A percentile compares a stretch with the other conserved stretches of the same genome.
Evolutionary conservation across 2,329 filamentous ascomycete genomes (phyloP).

Genomic region (Cladobotryum mycophilum): DNA sequence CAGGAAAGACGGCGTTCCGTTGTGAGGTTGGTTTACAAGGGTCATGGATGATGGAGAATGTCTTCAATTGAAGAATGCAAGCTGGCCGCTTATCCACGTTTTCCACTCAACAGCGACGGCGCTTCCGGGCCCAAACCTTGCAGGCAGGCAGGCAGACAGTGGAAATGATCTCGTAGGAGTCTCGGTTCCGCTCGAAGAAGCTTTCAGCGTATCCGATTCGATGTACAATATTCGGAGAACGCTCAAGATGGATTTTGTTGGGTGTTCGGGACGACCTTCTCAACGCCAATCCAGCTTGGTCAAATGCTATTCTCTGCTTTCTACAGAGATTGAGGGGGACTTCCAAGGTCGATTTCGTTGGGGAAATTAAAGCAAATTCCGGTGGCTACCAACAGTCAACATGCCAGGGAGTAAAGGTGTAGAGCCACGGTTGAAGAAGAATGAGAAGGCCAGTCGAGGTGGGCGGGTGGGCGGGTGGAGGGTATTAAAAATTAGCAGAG

Average conservation of each 20-base stretch:
- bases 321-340: no score
- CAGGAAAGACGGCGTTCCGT: constrained; percentile 37
- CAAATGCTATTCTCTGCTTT: neutral
- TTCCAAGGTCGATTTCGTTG: no score
- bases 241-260: neutral
- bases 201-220: neutral
- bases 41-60: constrained; percentile 44
- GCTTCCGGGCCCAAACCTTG: neutral
- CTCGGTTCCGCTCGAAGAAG: neutral
- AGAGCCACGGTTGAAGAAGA: neutral
- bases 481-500: neutral
- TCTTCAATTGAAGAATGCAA: neutral
- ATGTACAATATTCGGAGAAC: neutral
- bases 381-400: no score
- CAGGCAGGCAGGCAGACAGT: neutral
- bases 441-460: neutral
- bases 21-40: constrained; percentile 39
- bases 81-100: neutral
- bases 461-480: neutral
- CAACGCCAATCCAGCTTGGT: neutral
- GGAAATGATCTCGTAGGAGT: neutral
- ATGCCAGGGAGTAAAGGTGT: no score
- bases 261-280: neutral
- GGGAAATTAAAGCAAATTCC: no score
- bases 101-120: neutral